Evolutionary conservation across 2,329 filamentous ascomycete species (phyloP).

Genomic region (Calonectria hawksworthii): DNA sequence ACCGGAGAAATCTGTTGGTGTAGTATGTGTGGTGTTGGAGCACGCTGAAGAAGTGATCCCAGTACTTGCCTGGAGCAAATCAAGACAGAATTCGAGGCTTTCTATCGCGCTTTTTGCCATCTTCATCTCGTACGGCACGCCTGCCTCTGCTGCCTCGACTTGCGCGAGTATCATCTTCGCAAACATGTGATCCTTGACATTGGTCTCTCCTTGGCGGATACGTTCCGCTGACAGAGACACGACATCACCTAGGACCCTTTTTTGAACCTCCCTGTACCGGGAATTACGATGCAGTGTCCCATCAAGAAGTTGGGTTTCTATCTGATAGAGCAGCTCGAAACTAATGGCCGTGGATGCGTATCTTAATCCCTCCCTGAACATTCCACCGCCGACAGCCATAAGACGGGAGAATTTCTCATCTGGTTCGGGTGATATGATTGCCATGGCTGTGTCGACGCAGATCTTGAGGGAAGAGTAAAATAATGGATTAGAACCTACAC

Average conservation of each 20-base stretch:
- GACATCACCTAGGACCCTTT: constrained; percentile 48
- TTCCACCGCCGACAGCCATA: constrained; percentile 54
- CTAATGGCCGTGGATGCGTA: constrained; percentile 50
- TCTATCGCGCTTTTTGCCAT: constrained; percentile 51
- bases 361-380: constrained; percentile 56
- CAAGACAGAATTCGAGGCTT: constrained; percentile 50
- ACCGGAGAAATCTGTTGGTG: neutral
- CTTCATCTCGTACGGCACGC: constrained; percentile 38
- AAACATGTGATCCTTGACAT: constrained; percentile 59
- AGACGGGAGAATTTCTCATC: constrained; percentile 55
- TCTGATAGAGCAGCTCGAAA: constrained; percentile 54
- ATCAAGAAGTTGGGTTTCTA: constrained; percentile 46
- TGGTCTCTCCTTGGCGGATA: constrained; percentile 58
- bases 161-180: constrained; percentile 56
- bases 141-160: constrained; percentile 52
- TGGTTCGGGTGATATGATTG: constrained; percentile 52
- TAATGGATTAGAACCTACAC: constrained; percentile 58
- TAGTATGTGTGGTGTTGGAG: neutral
- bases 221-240: constrained; percentile 47
- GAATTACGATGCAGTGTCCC: constrained; percentile 46
- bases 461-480: constrained; percentile 65
- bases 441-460: constrained; percentile 59
- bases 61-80: constrained; percentile 39
- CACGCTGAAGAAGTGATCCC: neutral
- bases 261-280: constrained; percentile 49